Evolutionary conservation across 306 rosid species (phyloP).

Genomic region (Sechiopsis laciniata): DNA sequence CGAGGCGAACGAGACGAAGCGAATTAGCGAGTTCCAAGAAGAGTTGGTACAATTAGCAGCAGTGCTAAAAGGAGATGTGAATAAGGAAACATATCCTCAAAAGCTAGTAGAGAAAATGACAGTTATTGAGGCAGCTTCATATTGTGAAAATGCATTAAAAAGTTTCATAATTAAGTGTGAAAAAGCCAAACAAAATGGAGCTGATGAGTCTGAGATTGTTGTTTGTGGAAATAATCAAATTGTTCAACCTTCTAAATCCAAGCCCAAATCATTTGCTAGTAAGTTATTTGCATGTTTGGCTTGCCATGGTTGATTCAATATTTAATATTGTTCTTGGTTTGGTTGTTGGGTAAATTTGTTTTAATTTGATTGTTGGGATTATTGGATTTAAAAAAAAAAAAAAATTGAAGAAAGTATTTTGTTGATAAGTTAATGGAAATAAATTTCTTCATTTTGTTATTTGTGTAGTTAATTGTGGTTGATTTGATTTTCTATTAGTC

Average conservation of each 20-base stretch:
- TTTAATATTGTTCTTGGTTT: not conserved
- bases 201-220: conserved; percentile 43
- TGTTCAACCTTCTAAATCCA: not conserved
- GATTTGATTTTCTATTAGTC: not conserved
- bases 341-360: not conserved
- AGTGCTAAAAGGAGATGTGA: conserved; percentile 49
- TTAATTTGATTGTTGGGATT: not conserved
- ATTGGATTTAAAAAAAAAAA: not conserved
- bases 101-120: conserved; percentile 45
- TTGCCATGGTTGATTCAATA: conserved; percentile 30
- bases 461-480: too few species aligned
- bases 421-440: too few species aligned
- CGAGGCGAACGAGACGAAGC: conserved; percentile 30
- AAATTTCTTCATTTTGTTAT: too few species aligned
- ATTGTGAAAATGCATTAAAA: conserved; percentile 38
- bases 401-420: not conserved
- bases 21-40: conserved; percentile 52
- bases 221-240: conserved; percentile 31
- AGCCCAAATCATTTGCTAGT: conserved; percentile 28
- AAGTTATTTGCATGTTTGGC: conserved; percentile 46
- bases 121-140: conserved; percentile 44
- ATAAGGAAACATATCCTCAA: conserved; percentile 39
- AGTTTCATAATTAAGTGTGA: conserved; percentile 45
- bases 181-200: conserved; percentile 47
- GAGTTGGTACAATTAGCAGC: conserved; percentile 64